Conservation (phyloP, 129 eudicot species). For the Flaveria linearis region DNA sequence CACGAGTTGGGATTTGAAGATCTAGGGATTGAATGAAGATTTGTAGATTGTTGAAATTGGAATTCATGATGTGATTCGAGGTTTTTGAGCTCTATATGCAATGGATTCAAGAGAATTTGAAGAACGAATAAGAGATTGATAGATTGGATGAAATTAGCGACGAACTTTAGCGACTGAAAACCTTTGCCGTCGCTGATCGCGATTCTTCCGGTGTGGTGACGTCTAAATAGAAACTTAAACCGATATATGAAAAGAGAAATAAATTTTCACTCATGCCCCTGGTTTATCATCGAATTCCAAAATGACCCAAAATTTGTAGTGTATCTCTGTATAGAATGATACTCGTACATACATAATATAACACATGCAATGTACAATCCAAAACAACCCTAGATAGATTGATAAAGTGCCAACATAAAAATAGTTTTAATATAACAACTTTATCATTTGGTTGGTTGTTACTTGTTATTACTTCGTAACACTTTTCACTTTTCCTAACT, state of each 20-base stretch:
- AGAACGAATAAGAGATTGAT: not conserved
- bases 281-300: not conserved
- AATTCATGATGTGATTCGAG: constrained; percentile 32
- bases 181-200: not conserved
- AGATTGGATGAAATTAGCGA: constrained; percentile 2
- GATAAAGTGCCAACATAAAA: too few relatives aligned
- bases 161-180: too few relatives aligned
- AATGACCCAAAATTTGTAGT: not conserved
- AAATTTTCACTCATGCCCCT: constrained; percentile 6
- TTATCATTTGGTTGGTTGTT: too few relatives aligned
- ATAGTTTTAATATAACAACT: too few relatives aligned
- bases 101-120: not conserved
- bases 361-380: too few relatives aligned
- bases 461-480: too few relatives aligned
- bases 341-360: too few relatives aligned
- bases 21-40: constrained; percentile 54
- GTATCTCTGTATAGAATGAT: not conserved
- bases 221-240: not conserved
- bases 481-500: too few relatives aligned
- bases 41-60: constrained; percentile 34
- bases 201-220: not conserved
- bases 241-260: not conserved
- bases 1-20: constrained; percentile 46
- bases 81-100: constrained; percentile 8
- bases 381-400: too few relatives aligned